phyloP scores from a whole-genome alignment of 306 rosid genomes.

The Morella rubra region DNA sequence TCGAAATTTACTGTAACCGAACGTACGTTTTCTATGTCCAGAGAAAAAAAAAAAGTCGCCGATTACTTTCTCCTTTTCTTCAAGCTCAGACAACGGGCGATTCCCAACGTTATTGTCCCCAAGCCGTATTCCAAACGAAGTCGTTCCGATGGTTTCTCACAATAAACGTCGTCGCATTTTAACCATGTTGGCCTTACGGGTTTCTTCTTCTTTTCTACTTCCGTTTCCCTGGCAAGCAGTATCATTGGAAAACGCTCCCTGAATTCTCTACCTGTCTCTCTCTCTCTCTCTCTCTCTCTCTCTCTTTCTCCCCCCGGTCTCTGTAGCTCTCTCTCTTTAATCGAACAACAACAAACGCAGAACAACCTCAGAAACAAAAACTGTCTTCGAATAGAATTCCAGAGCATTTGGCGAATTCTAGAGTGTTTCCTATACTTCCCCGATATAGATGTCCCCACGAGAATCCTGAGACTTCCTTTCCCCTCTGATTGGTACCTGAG shows the following conservation, averaged over 20 bases:
- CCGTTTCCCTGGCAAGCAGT: background rate
- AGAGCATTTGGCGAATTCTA: slow-evolving; percentile 25
- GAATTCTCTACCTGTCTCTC: background rate
- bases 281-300: slow-evolving; percentile 4
- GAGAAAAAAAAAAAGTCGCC: background rate
- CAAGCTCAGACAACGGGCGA: background rate
- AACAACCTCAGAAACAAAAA: slow-evolving; percentile 25
- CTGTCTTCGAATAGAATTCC: slow-evolving; percentile 28
- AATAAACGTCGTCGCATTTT: slow-evolving; percentile 24
- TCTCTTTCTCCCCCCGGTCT: background rate
- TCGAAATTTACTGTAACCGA: too few species aligned
- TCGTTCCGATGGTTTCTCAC: background rate
- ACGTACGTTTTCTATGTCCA: too few species aligned
- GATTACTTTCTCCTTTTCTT: background rate
- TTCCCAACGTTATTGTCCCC: background rate
- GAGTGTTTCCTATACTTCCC: slow-evolving; percentile 29
- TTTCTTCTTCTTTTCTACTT: background rate
- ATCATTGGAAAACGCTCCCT: slow-evolving; percentile 28
- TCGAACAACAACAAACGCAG: background rate
- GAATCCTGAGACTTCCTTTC: background rate
- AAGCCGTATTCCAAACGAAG: background rate
- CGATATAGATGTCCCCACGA: slow-evolving; percentile 41
- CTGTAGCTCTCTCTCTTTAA: slow-evolving; percentile 10
- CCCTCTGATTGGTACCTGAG: slow-evolving; percentile 44
- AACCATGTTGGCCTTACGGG: background rate